A percentile compares a stretch with the other conserved stretches of the same genome.
Conservation (phyloP, 2,329 filamentous ascomycete species). For the Stromatinia cepivora region DNA sequence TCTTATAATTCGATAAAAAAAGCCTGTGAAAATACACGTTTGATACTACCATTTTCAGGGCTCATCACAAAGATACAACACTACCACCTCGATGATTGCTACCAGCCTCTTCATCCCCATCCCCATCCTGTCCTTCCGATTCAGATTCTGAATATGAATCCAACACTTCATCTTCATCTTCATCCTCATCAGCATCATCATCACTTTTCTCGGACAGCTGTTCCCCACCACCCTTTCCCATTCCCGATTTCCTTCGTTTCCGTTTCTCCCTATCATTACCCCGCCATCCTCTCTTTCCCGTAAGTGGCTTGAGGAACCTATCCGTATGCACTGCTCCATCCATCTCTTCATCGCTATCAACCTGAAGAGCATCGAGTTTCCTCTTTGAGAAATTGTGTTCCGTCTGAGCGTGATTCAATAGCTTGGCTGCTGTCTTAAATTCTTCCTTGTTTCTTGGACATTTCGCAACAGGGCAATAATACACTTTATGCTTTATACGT, state of each 20-base stretch:
- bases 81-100: background rate
- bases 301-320: constrained; percentile 61
- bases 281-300: constrained; percentile 24
- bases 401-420: constrained; percentile 48
- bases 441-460: constrained; percentile 44
- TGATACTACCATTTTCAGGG: background rate
- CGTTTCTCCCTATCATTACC: constrained; percentile 24
- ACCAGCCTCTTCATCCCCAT: background rate
- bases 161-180: background rate
- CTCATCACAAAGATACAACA: background rate
- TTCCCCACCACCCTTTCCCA: background rate
- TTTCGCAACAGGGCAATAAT: constrained; percentile 43
- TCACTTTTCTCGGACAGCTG: background rate
- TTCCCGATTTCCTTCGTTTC: constrained; percentile 41
- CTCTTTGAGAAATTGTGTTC: constrained; percentile 49
- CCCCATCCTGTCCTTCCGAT: background rate
- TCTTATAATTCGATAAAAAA: background rate
- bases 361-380: constrained; percentile 52
- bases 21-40: background rate
- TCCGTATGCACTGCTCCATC: constrained; percentile 66
- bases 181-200: background rate
- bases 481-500: constrained; percentile 15
- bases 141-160: constrained; percentile 5
- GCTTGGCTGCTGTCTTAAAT: constrained; percentile 43
- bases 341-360: constrained; percentile 48